Conservation (phyloP, 2,329 filamentous ascomycete species). For the Epichloe coenophiala region DNA sequence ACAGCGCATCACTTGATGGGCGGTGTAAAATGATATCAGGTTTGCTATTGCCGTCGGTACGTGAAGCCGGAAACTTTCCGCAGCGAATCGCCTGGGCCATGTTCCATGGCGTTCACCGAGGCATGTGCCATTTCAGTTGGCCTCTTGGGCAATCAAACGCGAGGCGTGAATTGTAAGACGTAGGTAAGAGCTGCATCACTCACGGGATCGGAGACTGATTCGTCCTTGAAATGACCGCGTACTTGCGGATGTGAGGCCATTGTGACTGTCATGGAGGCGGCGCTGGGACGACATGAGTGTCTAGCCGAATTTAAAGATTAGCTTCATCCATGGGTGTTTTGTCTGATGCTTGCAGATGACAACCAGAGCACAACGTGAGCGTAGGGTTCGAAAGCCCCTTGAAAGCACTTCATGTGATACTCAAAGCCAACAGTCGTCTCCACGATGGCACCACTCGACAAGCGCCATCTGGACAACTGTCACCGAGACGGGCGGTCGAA, state of each 20-base stretch:
- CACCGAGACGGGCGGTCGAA: not conserved
- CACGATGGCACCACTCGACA: not conserved
- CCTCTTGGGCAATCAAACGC: not conserved
- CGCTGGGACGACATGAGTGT: not conserved
- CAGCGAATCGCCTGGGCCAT: not conserved
- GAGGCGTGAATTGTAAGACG: not conserved
- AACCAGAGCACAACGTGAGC: not conserved
- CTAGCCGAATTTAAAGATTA: not conserved
- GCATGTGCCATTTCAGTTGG: not conserved
- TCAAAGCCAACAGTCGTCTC: not conserved
- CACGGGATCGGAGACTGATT: slow-evolving; percentile 7
- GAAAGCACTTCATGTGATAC: no score
- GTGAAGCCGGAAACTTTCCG: not conserved
- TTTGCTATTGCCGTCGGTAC: not conserved
- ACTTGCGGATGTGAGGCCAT: slow-evolving; percentile 10
- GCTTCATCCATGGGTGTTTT: not conserved
- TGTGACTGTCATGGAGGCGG: slow-evolving; percentile 8
- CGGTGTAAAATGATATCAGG: not conserved
- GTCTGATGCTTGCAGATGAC: not conserved
- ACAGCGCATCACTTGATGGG: slow-evolving; percentile 2
- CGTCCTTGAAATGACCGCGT: slow-evolving; percentile 10
- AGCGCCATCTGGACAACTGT: not conserved
- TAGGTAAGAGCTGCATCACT: slow-evolving; percentile 3
- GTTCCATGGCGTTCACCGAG: not conserved
- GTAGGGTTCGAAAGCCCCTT: no score